These are phyloP conservation scores for Hortaea sp. DNA, from an alignment of 2,329 filamentous ascomycete genomes.

Conservation along the genomic window DNA sequence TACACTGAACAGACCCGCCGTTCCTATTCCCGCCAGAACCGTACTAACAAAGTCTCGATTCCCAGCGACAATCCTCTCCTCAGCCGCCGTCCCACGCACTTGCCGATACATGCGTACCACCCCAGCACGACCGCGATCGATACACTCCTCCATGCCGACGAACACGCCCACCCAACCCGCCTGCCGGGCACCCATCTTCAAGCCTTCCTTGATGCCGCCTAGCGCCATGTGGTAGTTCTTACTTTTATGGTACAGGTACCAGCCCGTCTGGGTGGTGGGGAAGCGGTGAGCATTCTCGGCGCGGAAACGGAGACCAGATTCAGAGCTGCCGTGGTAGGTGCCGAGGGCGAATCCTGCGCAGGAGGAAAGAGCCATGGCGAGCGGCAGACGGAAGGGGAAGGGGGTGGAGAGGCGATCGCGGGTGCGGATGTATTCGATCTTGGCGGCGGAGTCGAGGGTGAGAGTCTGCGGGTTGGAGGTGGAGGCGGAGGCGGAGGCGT, in stretches of 20 bases:
- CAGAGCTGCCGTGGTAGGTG: slow-evolving; percentile 21
- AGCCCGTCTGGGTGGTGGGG: slow-evolving; percentile 69
- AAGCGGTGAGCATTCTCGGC: slow-evolving; percentile 95
- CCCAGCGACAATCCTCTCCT: slow-evolving; percentile 24
- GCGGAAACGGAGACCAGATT: slow-evolving; percentile 64
- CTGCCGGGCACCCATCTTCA: slow-evolving; percentile 62
- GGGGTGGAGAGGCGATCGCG: slow-evolving; percentile 23
- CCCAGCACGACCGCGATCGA: slow-evolving; percentile 64
- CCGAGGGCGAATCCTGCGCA: slow-evolving; percentile 23
- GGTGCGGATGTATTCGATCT: background rate
- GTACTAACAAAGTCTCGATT: slow-evolving; percentile 68
- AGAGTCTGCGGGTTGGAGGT: background rate
- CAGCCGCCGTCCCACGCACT: slow-evolving; percentile 30
- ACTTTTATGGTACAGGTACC: slow-evolving; percentile 98
- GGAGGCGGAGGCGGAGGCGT: background rate
- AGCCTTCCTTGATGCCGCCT: slow-evolving; percentile 67
- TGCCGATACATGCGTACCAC: slow-evolving; percentile 36
- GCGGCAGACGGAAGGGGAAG: slow-evolving; percentile 21
- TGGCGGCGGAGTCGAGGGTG: background rate
- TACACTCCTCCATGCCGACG: slow-evolving; percentile 72
- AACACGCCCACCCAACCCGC: slow-evolving; percentile 66
- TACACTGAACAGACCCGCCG: slow-evolving; percentile 77
- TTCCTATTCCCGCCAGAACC: slow-evolving; percentile 69
- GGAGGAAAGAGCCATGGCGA: slow-evolving; percentile 16
- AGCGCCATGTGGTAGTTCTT: slow-evolving; percentile 86